phyloP scores from a whole-genome alignment of 768 basidiomycete genomes.

The Pleurotus tuber-regium region DNA sequence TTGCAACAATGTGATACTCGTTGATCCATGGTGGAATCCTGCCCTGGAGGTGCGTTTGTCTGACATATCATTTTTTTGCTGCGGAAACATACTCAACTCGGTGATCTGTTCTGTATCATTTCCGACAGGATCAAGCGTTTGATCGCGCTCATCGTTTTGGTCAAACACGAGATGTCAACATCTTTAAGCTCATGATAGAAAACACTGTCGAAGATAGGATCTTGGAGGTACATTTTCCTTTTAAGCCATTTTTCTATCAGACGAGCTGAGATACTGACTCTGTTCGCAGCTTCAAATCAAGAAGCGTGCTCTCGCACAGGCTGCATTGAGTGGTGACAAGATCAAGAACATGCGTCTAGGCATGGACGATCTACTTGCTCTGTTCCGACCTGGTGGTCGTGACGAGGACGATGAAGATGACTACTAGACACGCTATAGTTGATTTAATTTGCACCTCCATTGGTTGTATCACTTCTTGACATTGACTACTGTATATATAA shows the following conservation, averaged over 20 bases:
- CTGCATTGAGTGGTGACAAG: constrained; percentile 87
- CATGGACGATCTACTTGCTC: constrained; percentile 80
- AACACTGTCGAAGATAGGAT: constrained; percentile 89
- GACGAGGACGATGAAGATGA: constrained; percentile 58
- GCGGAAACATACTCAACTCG: constrained; percentile 17
- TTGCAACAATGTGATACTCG: constrained; percentile 92
- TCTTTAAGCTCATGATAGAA: constrained; percentile 86
- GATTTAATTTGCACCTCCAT: neutral
- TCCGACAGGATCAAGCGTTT: constrained; percentile 85
- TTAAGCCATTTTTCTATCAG: neutral
- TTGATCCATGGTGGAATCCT: constrained; percentile 96
- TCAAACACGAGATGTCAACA: constrained; percentile 82
- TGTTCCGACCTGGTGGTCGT: constrained; percentile 61
- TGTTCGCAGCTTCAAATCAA: constrained; percentile 74
- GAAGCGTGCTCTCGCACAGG: constrained; percentile 81
- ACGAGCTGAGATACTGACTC: neutral
- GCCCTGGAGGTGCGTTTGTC: constrained; percentile 65
- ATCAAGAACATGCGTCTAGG: constrained; percentile 82
- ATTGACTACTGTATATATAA: too few relatives aligned
- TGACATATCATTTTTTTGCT: too few relatives aligned
- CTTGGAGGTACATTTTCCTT: constrained; percentile 45
- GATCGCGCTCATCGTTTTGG: constrained; percentile 90
- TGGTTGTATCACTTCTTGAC: too few relatives aligned
- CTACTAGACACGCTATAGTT: constrained; percentile 1
- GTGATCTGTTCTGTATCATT: neutral